Percentiles rank a stretch among this genome's conserved stretches.
Conservation (phyloP, 495 filamentous ascomycete genomes). For the Aspergillus haitiensis region DNA sequence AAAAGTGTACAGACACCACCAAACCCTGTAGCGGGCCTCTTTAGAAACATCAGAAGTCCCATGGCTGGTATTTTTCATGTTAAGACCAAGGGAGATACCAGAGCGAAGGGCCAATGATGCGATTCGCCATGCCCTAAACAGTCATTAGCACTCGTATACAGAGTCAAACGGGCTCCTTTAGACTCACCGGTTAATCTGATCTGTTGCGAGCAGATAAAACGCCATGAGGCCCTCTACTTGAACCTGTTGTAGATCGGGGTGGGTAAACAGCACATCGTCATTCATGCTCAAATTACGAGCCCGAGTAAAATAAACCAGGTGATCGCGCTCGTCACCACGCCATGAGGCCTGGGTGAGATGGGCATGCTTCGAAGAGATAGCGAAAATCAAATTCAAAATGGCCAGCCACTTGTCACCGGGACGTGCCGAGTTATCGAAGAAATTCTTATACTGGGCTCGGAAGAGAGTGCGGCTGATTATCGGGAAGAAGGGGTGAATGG, state of each 20-base stretch:
- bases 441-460: conserved; percentile 45
- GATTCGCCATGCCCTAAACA: conserved; percentile 60
- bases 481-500: conserved; percentile 61
- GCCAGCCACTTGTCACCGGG: conserved; percentile 59
- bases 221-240: conserved; percentile 59
- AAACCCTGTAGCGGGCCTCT: conserved; percentile 62
- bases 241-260: conserved; percentile 63
- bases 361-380: conserved; percentile 60
- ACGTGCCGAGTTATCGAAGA: conserved; percentile 42
- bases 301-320: conserved; percentile 60
- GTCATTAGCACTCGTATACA: not conserved
- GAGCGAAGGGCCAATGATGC: conserved; percentile 61
- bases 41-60: conserved; percentile 53
- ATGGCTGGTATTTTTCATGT: conserved; percentile 59
- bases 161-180: not conserved
- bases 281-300: conserved; percentile 60
- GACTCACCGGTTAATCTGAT: conserved; percentile 63
- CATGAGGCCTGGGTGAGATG: conserved; percentile 54
- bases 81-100: conserved; percentile 61
- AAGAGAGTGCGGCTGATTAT: conserved; percentile 56
- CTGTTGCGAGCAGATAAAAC: conserved; percentile 61
- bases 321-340: conserved; percentile 52
- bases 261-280: conserved; percentile 52
- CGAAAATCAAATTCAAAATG: conserved; percentile 66
- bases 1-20: conserved; percentile 65